phyloP scores from a whole-genome alignment of 2,329 filamentous ascomycete genomes.

The Clathrospora elynae region DNA sequence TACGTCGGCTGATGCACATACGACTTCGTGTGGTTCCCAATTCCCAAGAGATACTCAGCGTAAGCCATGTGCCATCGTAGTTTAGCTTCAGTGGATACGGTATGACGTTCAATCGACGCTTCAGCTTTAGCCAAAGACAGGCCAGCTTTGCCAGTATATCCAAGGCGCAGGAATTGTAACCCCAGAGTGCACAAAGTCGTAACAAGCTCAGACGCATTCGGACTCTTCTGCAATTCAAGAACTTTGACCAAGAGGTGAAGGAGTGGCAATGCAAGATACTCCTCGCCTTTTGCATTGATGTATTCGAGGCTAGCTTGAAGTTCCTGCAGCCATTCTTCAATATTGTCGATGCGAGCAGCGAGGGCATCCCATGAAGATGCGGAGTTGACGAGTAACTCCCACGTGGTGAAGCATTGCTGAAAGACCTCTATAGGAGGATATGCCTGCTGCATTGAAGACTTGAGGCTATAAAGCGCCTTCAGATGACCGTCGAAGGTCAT shows the following conservation, averaged over 20 bases:
- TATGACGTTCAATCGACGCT: conserved; percentile 50
- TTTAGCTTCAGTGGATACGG: conserved; percentile 52
- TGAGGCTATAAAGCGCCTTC: conserved; percentile 46
- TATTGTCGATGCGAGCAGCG: conserved; percentile 55
- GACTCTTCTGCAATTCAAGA: conserved; percentile 52
- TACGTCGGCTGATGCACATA: conserved; percentile 17
- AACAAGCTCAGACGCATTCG: conserved; percentile 49
- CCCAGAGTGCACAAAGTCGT: conserved; percentile 55
- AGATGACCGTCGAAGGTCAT: conserved; percentile 44
- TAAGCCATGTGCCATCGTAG: conserved; percentile 70
- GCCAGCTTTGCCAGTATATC: conserved; percentile 64
- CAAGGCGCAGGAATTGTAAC: conserved; percentile 63
- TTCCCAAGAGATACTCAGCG: conserved; percentile 73
- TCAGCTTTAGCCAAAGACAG: conserved; percentile 64
- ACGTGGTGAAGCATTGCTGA: conserved; percentile 40
- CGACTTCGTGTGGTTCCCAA: conserved; percentile 68
- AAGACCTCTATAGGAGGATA: conserved; percentile 32
- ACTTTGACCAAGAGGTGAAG: conserved; percentile 57
- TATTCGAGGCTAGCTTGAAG: conserved; percentile 62
- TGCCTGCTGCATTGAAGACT: conserved; percentile 50
- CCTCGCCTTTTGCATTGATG: conserved; percentile 62
- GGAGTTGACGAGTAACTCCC: conserved; percentile 47
- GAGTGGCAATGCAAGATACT: conserved; percentile 55
- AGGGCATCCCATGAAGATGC: conserved; percentile 48
- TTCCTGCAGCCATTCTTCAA: conserved; percentile 56